phyloP scores from a whole-genome alignment of 2,329 filamentous ascomycete genomes.

The Trichoderma sp. region DNA sequence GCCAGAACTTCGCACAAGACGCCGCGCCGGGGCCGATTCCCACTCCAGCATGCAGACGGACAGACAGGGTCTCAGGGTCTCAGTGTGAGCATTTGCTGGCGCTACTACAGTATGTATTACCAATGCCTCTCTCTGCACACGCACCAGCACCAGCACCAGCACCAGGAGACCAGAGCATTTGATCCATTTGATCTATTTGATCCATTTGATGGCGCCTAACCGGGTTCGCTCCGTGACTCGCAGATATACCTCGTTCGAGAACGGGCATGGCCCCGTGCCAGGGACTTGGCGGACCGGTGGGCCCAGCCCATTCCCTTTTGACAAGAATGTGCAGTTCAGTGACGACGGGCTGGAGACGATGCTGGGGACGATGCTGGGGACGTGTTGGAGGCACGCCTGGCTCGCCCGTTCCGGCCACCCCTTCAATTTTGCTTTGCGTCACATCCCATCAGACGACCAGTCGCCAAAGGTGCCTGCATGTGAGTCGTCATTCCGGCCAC shows the following conservation, averaged over 20 bases:
- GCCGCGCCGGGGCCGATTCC: constrained; percentile 5
- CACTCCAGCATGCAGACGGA: constrained; percentile 2
- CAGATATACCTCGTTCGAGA: constrained; percentile 23
- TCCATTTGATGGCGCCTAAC: constrained; percentile 10
- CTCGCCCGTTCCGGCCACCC: constrained; percentile 14
- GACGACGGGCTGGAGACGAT: constrained; percentile 11
- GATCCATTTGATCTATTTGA: too few species aligned
- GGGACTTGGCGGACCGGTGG: constrained; percentile 17
- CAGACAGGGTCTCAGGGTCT: constrained; percentile 11
- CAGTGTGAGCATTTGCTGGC: not conserved
- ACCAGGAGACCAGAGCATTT: too few species aligned
- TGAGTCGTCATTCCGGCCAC: constrained; percentile 17
- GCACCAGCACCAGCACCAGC: too few species aligned
- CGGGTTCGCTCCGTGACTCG: constrained; percentile 20
- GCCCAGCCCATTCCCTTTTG: constrained; percentile 18
- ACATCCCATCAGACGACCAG: constrained; percentile 18
- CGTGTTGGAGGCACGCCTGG: constrained; percentile 13
- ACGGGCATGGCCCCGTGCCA: constrained; percentile 19
- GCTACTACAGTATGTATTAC: too few species aligned
- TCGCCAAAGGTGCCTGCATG: constrained; percentile 13
- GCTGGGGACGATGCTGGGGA: constrained; percentile 10
- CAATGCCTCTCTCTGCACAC: not conserved
- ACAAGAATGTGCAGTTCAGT: constrained; percentile 16
- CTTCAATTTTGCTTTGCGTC: constrained; percentile 20
- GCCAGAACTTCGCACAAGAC: not conserved